Evolutionary conservation across 441 rosid genomes (phyloP).

Genomic region (Arabidopsis hybrid): DNA sequence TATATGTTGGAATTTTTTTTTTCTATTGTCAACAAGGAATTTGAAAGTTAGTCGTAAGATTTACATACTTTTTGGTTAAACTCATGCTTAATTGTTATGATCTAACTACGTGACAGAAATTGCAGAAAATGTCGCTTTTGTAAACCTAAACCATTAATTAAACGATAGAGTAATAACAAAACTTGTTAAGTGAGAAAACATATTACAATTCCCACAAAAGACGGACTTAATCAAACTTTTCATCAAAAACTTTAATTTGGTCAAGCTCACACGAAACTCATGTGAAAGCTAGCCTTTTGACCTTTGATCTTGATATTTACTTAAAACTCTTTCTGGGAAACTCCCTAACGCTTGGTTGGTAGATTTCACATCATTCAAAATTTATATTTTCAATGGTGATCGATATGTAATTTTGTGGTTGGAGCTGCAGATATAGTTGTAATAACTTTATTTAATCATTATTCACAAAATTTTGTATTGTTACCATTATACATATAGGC

Average conservation of each 20-base stretch:
- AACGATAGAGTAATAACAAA: slow-evolving; percentile 40
- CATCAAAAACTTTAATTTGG: slow-evolving; percentile 41
- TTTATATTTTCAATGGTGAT: slow-evolving; percentile 22
- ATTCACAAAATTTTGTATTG: background rate
- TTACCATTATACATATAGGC: background rate
- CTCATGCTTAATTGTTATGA: slow-evolving; percentile 8
- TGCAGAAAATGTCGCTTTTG: slow-evolving; percentile 37
- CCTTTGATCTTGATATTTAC: slow-evolving; percentile 43
- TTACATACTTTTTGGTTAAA: slow-evolving; percentile 17
- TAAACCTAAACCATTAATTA: slow-evolving; percentile 45
- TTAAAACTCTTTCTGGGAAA: slow-evolving; percentile 36
- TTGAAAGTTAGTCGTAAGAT: background rate
- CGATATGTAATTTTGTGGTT: slow-evolving; percentile 24
- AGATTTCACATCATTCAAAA: slow-evolving; percentile 40
- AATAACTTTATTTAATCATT: slow-evolving; percentile 21
- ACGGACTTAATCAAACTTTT: slow-evolving; percentile 28
- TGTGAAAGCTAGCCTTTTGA: slow-evolving; percentile 38
- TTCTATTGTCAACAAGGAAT: background rate
- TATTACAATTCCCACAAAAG: slow-evolving; percentile 32
- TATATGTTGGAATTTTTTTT: background rate
- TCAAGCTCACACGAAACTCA: slow-evolving; percentile 46
- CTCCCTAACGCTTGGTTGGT: slow-evolving; percentile 40
- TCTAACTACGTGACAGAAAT: slow-evolving; percentile 37
- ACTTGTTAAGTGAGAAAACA: slow-evolving; percentile 36
- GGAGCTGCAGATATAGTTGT: slow-evolving; percentile 9